Percentiles rank a stretch among this genome's conserved stretches.
These are phyloP conservation scores for Fraxinus latifolia DNA, from an alignment of 305 asterid species.

Conservation along the genomic window DNA sequence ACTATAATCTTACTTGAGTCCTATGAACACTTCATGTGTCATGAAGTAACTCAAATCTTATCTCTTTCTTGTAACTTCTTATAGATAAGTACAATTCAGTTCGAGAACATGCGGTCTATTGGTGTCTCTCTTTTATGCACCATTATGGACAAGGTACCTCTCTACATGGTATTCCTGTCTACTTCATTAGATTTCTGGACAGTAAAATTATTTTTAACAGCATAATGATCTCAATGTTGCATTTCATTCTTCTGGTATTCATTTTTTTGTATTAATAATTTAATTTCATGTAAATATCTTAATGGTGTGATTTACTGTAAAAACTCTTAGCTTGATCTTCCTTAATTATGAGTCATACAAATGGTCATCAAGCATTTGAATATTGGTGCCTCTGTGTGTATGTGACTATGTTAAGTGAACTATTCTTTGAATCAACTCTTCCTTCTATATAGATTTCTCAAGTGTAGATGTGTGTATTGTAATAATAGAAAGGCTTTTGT, in stretches of 20 bases:
- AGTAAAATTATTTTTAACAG: background rate
- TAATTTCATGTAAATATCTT: background rate
- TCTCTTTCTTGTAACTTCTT: slow-evolving; percentile 26
- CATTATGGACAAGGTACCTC: slow-evolving; percentile 85
- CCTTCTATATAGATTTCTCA: background rate
- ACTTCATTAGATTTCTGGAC: slow-evolving; percentile 7
- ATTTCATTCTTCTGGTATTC: slow-evolving; percentile 3
- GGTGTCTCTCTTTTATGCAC: slow-evolving; percentile 86
- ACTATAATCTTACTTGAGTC: slow-evolving; percentile 21
- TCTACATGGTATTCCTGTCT: slow-evolving; percentile 9
- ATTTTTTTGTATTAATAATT: slow-evolving; percentile 5
- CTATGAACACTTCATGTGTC: slow-evolving; percentile 1
- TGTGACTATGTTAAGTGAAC: background rate
- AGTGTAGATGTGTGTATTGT: background rate
- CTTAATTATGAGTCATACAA: background rate
- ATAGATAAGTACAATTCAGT: slow-evolving; percentile 98
- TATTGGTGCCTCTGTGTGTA: slow-evolving; percentile 3
- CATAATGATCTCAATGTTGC: background rate
- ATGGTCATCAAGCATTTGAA: background rate
- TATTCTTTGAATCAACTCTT: slow-evolving; percentile 8
- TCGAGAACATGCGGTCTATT: slow-evolving; percentile 86
- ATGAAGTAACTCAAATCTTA: slow-evolving; percentile 6
- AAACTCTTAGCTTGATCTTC: slow-evolving; percentile 1
- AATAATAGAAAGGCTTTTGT: background rate
- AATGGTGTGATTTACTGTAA: background rate